Conservation (phyloP, 2,329 filamentous ascomycete genomes). For the Trichoderma semiorbis region DNA sequence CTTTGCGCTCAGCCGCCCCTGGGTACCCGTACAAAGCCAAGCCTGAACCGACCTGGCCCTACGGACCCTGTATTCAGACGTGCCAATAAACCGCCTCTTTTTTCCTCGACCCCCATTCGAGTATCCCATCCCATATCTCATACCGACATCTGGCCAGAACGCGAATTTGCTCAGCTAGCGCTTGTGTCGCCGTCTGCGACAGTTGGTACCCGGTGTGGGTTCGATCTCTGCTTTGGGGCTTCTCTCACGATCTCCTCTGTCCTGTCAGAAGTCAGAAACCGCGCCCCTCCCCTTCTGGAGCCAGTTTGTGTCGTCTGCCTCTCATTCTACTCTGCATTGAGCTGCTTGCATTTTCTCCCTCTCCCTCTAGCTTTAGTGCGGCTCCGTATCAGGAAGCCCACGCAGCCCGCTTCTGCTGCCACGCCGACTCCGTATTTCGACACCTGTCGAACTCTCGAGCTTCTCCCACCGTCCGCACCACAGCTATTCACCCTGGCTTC, state of each 20-base stretch:
- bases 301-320: not conserved
- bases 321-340: slow-evolving; percentile 12
- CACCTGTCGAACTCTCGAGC: slow-evolving; percentile 18
- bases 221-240: slow-evolving; percentile 4
- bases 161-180: slow-evolving; percentile 11
- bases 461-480: slow-evolving; percentile 20
- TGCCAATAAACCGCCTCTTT: slow-evolving; percentile 14
- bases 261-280: not conserved
- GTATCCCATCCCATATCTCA: not conserved
- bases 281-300: not conserved
- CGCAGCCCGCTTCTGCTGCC: slow-evolving; percentile 13
- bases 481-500: slow-evolving; percentile 48
- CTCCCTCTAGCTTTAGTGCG: slow-evolving; percentile 8
- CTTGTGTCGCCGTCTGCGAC: not conserved
- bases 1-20: not conserved
- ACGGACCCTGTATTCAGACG: slow-evolving; percentile 13
- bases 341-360: slow-evolving; percentile 14
- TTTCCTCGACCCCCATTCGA: slow-evolving; percentile 5
- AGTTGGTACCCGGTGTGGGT: slow-evolving; percentile 4
- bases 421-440: slow-evolving; percentile 12
- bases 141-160: slow-evolving; percentile 16
- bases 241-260: not conserved
- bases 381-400: slow-evolving; percentile 15
- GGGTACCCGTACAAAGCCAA: not conserved
- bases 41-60: slow-evolving; percentile 8